These are phyloP conservation scores for Pisolithus marmoratus DNA, from an alignment of 768 basidiomycete species.

Conservation along the genomic window DNA sequence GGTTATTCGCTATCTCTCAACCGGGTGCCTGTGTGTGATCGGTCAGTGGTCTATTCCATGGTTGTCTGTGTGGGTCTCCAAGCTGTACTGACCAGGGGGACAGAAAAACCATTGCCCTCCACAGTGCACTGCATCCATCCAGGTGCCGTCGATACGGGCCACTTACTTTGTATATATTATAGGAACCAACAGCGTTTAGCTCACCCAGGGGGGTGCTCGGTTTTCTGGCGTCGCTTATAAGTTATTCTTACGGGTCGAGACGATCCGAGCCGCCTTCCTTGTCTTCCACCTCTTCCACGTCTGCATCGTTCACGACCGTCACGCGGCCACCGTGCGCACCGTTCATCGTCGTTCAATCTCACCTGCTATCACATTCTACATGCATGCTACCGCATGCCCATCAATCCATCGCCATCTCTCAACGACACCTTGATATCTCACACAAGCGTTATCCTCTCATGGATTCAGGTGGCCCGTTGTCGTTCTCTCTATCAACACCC, in stretches of 20 bases:
- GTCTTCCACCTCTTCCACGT: conserved; percentile 4
- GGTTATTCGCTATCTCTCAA: too few species aligned
- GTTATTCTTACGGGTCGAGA: too few species aligned
- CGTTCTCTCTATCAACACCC: background rate
- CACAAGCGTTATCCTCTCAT: conserved; percentile 7
- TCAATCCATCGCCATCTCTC: conserved; percentile 14
- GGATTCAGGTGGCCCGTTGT: background rate
- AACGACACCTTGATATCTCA: conserved; percentile 10
- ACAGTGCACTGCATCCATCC: conserved; percentile 5
- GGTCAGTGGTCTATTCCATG: too few species aligned
- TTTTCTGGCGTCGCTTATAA: conserved; percentile 1
- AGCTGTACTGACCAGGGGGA: background rate
- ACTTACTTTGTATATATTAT: background rate
- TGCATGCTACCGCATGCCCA: conserved; percentile 25
- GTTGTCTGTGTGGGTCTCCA: too few species aligned
- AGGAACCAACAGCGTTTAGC: background rate
- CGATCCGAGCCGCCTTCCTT: too few species aligned
- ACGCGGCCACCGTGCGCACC: conserved; percentile 9
- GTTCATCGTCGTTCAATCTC: conserved; percentile 7
- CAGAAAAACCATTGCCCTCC: background rate
- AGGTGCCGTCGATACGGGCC: background rate
- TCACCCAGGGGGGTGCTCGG: conserved; percentile 9
- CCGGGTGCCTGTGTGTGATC: too few species aligned
- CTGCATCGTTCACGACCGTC: conserved; percentile 18
- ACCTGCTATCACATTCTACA: conserved; percentile 16